Base-by-base conservation (phyloP, 78 protist genomes). In the Dictyostelium firmibasis region DNA sequence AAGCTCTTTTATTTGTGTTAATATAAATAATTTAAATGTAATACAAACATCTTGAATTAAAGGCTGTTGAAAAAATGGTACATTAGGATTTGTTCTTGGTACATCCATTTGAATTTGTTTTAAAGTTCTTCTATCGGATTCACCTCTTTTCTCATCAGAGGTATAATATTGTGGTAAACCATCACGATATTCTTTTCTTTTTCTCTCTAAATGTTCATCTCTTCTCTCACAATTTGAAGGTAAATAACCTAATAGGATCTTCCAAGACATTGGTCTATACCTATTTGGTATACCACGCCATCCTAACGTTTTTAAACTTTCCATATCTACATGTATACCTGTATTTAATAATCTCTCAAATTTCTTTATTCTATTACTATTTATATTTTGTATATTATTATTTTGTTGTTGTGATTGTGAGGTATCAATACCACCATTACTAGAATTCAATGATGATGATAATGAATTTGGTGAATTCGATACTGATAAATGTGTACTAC, bases 101-200 rank as follows among this genome's bases (percentile, higher is more conserved):
- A 98, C 97, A 36, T 98, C 99, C 64, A 97, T 92, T 33, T 81
- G 96, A 33, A 98, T 98, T 79, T 95, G 97, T 62, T 92, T 85
- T 10, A 91, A 60, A 18, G 93, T 81, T 38, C 78, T 92, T 86
- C 88, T 86, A 77, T 96, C 97, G 7, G 92, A 60, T 27, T 78
- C 92, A 33, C 84, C 83, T 47, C 94, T 69, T 35, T 86, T 85
- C 20, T 82, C 91, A 23, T 96, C 96, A 2, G 62, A 35, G 10
- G 67, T 76, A 35, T 85, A 81, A 74, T 86, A 83, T 44, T 85
- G 91, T 35, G 94, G 94, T 33, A 86, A 57, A 44, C 87, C 67
- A 18, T 89, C 96, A 33, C 85, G 44, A 62, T 96, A 96, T 31
- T 96, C 97, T 70, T 86, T 86, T 41, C 97, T 77, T 79, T 96